phyloP scores from a whole-genome alignment of 352 stramenopile species.

The Albugo laibachii region DNA sequence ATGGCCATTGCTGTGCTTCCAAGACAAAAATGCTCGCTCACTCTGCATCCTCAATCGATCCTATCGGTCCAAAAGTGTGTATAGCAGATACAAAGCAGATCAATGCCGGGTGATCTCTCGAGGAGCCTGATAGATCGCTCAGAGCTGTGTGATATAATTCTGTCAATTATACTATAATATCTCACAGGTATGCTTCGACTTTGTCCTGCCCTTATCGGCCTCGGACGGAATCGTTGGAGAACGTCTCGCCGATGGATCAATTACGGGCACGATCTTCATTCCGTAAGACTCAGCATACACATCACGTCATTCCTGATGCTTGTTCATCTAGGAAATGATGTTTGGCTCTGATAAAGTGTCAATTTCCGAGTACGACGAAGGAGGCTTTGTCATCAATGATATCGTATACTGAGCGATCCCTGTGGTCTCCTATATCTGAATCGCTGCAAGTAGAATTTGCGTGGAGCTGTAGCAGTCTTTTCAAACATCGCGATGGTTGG shows the following conservation, averaged over 20 bases:
- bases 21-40: constrained; percentile 19
- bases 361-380: constrained; percentile 69
- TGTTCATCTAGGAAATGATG: constrained; percentile 48
- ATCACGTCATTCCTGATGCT: neutral
- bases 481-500: neutral
- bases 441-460: constrained; percentile 26
- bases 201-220: too few relatives aligned
- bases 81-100: too few relatives aligned
- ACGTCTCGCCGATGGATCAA: constrained; percentile 21
- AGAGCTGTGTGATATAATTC: too few relatives aligned
- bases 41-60: too few relatives aligned
- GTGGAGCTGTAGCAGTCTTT: neutral
- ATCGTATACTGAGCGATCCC: constrained; percentile 18
- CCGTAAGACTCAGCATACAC: constrained; percentile 1
- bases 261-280: constrained; percentile 71
- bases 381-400: constrained; percentile 69
- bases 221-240: neutral
- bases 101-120: too few relatives aligned
- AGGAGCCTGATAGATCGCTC: too few relatives aligned
- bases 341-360: constrained; percentile 57
- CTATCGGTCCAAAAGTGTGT: too few relatives aligned
- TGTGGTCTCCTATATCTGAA: constrained; percentile 44
- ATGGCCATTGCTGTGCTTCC: constrained; percentile 19
- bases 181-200: too few relatives aligned
- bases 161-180: too few relatives aligned